Conservation (phyloP, 176 grass and related monocot genomes). For the Eleusine indica region DNA sequence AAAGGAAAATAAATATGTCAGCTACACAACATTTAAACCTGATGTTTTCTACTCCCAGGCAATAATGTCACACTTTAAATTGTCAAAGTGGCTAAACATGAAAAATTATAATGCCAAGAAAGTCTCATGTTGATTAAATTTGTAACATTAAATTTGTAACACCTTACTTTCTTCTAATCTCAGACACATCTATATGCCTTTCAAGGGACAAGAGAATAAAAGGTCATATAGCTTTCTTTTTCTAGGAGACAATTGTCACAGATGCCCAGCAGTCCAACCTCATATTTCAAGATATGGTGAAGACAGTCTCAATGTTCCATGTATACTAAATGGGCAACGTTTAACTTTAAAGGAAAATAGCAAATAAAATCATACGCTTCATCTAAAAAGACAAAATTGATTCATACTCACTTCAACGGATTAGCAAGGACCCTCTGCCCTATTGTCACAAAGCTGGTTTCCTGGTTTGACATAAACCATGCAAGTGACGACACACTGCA, state of each 20-base stretch:
- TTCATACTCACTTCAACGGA: constrained; percentile 84
- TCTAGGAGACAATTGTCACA: constrained; percentile 12
- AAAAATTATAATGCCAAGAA: constrained; percentile 20
- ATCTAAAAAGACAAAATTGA: neutral
- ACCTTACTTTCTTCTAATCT: constrained; percentile 32
- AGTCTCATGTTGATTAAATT: constrained; percentile 17
- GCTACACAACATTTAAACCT: constrained; percentile 15
- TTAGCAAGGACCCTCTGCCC: constrained; percentile 90
- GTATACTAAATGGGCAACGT: constrained; percentile 1
- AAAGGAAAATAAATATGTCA: constrained; percentile 4
- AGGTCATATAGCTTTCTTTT: constrained; percentile 4
- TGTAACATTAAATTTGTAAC: neutral
- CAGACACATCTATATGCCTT: constrained; percentile 10
- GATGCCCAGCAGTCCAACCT: constrained; percentile 10
- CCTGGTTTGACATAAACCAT: constrained; percentile 96
- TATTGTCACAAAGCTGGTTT: constrained; percentile 97
- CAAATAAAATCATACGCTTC: neutral
- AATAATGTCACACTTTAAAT: neutral
- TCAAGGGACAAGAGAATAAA: constrained; percentile 16
- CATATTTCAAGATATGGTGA: constrained; percentile 6
- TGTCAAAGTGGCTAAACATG: constrained; percentile 16
- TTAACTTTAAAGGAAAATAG: constrained; percentile 21
- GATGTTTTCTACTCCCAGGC: neutral
- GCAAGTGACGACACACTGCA: constrained; percentile 96
- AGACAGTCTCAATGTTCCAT: neutral